phyloP scores from a whole-genome alignment of 73 alveolate species.

The Tetrahymena elliotti region DNA sequence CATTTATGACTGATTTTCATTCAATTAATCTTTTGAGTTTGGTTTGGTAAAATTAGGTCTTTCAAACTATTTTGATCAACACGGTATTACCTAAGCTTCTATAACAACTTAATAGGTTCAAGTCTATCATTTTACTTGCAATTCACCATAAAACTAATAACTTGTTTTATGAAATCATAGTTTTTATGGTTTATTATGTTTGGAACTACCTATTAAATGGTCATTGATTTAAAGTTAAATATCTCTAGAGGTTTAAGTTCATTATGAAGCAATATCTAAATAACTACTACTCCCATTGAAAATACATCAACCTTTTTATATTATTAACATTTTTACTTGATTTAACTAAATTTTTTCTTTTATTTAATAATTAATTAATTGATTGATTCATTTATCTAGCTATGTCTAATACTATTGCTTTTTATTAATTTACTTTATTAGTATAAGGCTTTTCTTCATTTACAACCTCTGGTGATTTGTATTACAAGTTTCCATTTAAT shows the following conservation, averaged over 20 bases:
- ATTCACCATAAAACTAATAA: neutral
- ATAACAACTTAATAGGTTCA: neutral
- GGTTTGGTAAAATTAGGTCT: neutral
- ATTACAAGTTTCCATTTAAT: neutral
- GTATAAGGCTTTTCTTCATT: neutral
- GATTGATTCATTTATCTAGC: no score
- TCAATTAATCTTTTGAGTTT: no score
- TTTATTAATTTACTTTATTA: neutral
- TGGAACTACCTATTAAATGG: neutral
- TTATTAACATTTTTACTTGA: neutral
- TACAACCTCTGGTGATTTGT: neutral
- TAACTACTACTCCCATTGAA: neutral
- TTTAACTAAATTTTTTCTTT: no score
- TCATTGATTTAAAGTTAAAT: neutral
- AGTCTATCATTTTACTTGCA: neutral
- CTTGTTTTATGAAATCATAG: neutral
- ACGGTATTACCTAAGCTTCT: neutral
- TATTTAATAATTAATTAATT: no score
- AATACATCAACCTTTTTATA: neutral
- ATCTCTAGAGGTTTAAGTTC: neutral
- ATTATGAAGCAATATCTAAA: neutral
- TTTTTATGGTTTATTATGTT: neutral
- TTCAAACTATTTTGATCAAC: neutral
- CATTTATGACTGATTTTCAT: no score
- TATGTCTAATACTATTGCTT: no score